Evolutionary conservation across 805 yeast genomes (phyloP).

Genomic region (Kregervanrija pseudodelftensis): DNA sequence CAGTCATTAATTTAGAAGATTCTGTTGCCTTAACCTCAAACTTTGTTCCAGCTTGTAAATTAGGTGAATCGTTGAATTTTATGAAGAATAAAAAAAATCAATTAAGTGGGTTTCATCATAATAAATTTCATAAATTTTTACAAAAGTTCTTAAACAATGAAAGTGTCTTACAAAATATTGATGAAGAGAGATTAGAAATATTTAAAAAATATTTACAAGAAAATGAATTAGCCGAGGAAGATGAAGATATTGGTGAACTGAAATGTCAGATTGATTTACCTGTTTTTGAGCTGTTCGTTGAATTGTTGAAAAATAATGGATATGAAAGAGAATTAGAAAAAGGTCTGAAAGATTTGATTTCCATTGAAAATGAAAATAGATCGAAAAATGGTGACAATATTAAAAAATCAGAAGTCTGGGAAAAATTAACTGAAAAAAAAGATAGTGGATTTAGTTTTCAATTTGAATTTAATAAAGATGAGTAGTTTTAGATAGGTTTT

Average conservation of each 20-base stretch:
- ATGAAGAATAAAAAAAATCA: conserved; percentile 62
- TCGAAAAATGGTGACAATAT: conserved; percentile 9
- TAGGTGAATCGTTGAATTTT: conserved; percentile 59
- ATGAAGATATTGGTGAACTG: conserved; percentile 63
- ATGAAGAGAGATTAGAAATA: conserved; percentile 10
- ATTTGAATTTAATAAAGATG: conserved; percentile 21
- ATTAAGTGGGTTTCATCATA: conserved; percentile 70
- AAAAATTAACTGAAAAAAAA: conserved; percentile 23
- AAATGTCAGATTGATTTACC: conserved; percentile 34
- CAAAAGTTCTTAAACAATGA: conserved; percentile 22
- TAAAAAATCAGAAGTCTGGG: conserved; percentile 49
- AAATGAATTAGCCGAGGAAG: conserved; percentile 22
- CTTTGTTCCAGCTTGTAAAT: conserved; percentile 64
- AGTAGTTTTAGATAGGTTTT: background rate
- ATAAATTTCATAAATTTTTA: conserved; percentile 37
- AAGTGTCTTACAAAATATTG: conserved; percentile 9
- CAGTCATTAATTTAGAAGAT: conserved; percentile 78
- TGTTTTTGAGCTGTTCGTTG: conserved; percentile 53
- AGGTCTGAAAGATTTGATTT: conserved; percentile 30
- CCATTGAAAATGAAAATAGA: conserved; percentile 27
- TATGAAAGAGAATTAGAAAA: conserved; percentile 28
- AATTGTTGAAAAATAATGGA: conserved; percentile 37
- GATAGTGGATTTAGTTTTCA: conserved; percentile 28
- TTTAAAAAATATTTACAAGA: conserved; percentile 6
- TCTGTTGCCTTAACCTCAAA: conserved; percentile 86